These are phyloP conservation scores for Rhododendron mucronatum DNA, from an alignment of 148 eudicot species.

Conservation along the genomic window DNA sequence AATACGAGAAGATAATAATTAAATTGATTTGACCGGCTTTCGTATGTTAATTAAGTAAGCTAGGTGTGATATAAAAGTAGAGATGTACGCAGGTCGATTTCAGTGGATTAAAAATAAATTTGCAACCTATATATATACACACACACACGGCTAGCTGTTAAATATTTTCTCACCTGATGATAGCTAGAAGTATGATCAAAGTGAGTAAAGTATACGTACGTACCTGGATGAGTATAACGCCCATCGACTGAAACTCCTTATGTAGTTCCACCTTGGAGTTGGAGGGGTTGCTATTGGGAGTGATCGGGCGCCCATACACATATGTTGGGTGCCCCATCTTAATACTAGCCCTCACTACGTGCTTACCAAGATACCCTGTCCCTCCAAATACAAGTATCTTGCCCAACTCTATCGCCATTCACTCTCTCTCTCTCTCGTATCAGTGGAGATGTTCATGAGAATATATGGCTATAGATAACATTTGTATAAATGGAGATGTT, in stretches of 20 bases:
- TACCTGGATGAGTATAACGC: conserved; percentile 8
- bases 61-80: too few species aligned
- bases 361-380: conserved; percentile 1
- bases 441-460: background rate
- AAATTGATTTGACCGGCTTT: too few species aligned
- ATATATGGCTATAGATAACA: background rate
- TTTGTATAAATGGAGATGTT: too few species aligned
- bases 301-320: conserved; percentile 7
- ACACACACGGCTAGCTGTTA: too few species aligned
- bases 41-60: too few species aligned
- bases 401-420: background rate
- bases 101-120: too few species aligned
- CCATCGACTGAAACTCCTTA: conserved; percentile 12
- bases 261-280: conserved; percentile 5
- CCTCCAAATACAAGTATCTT: conserved; percentile 7
- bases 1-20: too few species aligned
- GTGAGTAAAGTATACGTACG: too few species aligned
- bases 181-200: too few species aligned
- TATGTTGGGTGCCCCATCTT: conserved; percentile 7
- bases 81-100: too few species aligned
- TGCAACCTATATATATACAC: too few species aligned
- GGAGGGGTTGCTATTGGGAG: conserved; percentile 2
- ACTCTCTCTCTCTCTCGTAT: background rate
- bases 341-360: background rate
- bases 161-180: too few species aligned